Base-by-base conservation (phyloP, 139 green algal genomes). In the Coelastrella sp. region DNA sequence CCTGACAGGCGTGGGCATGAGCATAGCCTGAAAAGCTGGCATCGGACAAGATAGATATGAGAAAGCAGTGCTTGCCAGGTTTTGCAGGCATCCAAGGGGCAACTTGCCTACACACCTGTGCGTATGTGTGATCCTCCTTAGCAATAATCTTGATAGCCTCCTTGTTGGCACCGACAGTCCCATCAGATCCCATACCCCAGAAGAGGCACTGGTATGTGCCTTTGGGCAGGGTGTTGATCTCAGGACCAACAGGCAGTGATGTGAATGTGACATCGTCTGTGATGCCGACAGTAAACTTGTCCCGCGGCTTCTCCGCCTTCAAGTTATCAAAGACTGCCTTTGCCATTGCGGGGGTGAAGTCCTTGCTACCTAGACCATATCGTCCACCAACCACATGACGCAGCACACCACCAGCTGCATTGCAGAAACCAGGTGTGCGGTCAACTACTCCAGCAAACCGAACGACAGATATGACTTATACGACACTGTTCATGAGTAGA, bases 131-230 rank as follows among this genome's bases (percentile, higher is more conserved):
- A 5, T 87, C 83, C 38, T 69, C 40, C 83, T 51, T 79, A 57
- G 81, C 90, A 51, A 92, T 92, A 79, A 92, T 93, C 82, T 92
- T 92, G 66, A 93, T 89, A 0, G 88, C 90, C 85, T 92, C 90
- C 87, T 93, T 92, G 86, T 93, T 93, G 51, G 90, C 90, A 43
- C 90, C 90, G 71, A 93, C 90, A 2, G 90, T 93, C 73, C 90
- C 88, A 81, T 93, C 90, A 13, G 30, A 68, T 72, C 90, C 90
- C 88, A 93, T 91, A 67, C 90, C 90, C 88, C 88, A 93, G 85
- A 93, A 93, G 40, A 91, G 43, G 85, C 90, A 93, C 90, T 92
- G 81, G n/a, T 82, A 87, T 50, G 81, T 93, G 64, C 88, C 84
- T 6, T 68, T 23, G 1, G 90, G 90, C 69, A 93, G 68, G 2